A percentile compares a stretch with the other conserved stretches of the same genome.
Evolutionary conservation across 805 yeast species (phyloP).

Genomic region (Metschnikowia continentalis): DNA sequence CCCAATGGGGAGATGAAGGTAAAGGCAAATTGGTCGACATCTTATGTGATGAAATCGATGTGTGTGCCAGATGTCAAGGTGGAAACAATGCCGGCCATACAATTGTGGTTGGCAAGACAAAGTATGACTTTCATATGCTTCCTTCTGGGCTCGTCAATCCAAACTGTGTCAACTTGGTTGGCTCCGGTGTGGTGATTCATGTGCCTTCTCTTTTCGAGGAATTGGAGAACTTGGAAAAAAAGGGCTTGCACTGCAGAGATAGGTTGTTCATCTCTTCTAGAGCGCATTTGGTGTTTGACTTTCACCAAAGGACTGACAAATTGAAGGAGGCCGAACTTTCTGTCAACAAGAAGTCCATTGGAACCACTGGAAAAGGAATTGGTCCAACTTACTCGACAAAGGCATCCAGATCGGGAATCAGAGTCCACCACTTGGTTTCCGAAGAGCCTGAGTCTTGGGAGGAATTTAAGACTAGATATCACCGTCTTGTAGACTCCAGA

Average conservation of each 20-base stretch:
- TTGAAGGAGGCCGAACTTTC: constrained; percentile 89
- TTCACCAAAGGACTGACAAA: constrained; percentile 96
- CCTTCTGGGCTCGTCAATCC: constrained; percentile 98
- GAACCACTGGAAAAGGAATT: constrained; percentile 98
- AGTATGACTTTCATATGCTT: constrained; percentile 97
- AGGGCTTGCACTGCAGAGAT: constrained; percentile 73
- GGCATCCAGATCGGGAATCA: constrained; percentile 92
- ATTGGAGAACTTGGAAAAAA: constrained; percentile 70
- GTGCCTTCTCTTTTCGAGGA: constrained; percentile 90
- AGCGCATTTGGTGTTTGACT: constrained; percentile 95
- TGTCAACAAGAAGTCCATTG: constrained; percentile 77
- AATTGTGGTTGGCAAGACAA: constrained; percentile 81
- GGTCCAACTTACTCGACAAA: constrained; percentile 98
- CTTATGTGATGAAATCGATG: constrained; percentile 90
- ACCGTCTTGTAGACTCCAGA: constrained; percentile 75
- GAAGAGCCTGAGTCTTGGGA: constrained; percentile 91
- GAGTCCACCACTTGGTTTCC: constrained; percentile 92
- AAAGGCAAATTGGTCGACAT: constrained; percentile 96
- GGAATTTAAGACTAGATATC: constrained; percentile 75
- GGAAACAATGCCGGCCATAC: constrained; percentile 99
- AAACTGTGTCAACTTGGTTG: constrained; percentile 82
- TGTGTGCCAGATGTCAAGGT: constrained; percentile 97
- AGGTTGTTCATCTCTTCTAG: constrained; percentile 86
- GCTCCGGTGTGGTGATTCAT: constrained; percentile 95
- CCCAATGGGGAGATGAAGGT: constrained; percentile 99